Percentiles rank a stretch among this genome's conserved stretches.
These are phyloP conservation scores for Pseudonitzschia pungens DNA, from an alignment of 108 stramenopile species.

Conservation along the genomic window DNA sequence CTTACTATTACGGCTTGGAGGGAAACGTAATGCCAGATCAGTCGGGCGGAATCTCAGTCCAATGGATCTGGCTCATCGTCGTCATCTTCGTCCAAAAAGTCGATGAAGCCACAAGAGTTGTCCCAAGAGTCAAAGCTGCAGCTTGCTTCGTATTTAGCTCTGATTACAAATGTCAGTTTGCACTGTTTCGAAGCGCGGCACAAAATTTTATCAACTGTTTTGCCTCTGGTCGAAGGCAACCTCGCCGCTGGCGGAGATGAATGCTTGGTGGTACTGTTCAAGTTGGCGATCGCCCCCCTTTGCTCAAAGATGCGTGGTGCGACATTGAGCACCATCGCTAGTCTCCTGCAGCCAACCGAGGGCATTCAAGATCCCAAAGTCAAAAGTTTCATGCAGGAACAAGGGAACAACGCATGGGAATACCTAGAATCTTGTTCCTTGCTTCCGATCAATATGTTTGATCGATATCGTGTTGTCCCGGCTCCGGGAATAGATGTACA, in stretches of 20 bases:
- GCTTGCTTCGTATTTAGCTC: constrained; percentile 40
- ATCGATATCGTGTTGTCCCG: constrained; percentile 41
- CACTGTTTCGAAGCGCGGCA: constrained; percentile 46
- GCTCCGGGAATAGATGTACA: not conserved
- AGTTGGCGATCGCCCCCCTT: constrained; percentile 57
- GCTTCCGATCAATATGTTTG: constrained; percentile 60
- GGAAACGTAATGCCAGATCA: constrained; percentile 14
- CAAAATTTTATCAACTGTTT: constrained; percentile 47
- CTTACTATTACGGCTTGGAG: constrained; percentile 78
- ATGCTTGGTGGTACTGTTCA: constrained; percentile 65
- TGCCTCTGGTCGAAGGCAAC: constrained; percentile 34
- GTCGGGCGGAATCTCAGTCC: constrained; percentile 4
- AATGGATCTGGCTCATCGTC: constrained; percentile 28
- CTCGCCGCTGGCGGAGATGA: constrained; percentile 45
- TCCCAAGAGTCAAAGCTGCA: constrained; percentile 53
- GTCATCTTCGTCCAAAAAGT: constrained; percentile 30
- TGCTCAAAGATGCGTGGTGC: constrained; percentile 58
- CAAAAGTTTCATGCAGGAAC: constrained; percentile 28
- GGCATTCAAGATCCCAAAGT: constrained; percentile 17
- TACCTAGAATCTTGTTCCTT: constrained; percentile 70
- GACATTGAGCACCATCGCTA: constrained; percentile 70
- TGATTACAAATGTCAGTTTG: constrained; percentile 62
- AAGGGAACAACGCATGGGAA: constrained; percentile 67
- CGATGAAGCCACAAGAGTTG: constrained; percentile 45
- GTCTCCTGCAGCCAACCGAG: constrained; percentile 43